phyloP scores from a whole-genome alignment of 305 asterid species.

The Fraxinus ornus region DNA sequence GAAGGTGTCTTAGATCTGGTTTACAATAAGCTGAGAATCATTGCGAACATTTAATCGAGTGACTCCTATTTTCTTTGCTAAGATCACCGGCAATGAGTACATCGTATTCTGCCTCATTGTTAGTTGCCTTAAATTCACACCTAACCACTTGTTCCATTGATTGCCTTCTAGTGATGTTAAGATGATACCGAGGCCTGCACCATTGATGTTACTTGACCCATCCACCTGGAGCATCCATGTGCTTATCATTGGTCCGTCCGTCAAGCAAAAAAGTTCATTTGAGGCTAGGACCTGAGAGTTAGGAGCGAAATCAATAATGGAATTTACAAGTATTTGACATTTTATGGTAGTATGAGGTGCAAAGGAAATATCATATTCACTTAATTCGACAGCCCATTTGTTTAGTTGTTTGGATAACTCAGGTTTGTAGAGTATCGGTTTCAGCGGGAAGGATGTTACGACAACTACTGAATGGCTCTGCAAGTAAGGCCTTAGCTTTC shows the following conservation, averaged over 20 bases:
- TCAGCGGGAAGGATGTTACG: background rate
- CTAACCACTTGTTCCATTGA: too few relatives aligned
- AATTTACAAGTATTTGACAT: background rate
- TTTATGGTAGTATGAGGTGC: background rate
- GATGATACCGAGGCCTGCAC: background rate
- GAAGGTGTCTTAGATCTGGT: background rate
- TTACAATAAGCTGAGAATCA: background rate
- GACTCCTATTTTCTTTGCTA: background rate
- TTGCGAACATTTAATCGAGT: background rate
- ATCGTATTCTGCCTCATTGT: background rate
- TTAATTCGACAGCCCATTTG: background rate
- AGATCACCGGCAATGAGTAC: too few relatives aligned
- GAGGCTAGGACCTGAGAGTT: background rate
- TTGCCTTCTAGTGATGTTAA: background rate
- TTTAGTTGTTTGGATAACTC: background rate
- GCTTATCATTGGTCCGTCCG: background rate
- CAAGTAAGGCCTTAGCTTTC: background rate
- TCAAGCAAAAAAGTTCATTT: too few relatives aligned
- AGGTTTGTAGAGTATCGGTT: too few relatives aligned
- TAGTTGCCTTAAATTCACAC: background rate
- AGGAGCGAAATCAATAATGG: background rate
- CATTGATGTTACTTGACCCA: background rate
- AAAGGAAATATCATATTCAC: background rate
- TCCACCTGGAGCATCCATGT: background rate
- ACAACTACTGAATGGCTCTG: background rate